Evolutionary conservation across 768 basidiomycete genomes (phyloP).

Genomic region (Agrocybe pediades): DNA sequence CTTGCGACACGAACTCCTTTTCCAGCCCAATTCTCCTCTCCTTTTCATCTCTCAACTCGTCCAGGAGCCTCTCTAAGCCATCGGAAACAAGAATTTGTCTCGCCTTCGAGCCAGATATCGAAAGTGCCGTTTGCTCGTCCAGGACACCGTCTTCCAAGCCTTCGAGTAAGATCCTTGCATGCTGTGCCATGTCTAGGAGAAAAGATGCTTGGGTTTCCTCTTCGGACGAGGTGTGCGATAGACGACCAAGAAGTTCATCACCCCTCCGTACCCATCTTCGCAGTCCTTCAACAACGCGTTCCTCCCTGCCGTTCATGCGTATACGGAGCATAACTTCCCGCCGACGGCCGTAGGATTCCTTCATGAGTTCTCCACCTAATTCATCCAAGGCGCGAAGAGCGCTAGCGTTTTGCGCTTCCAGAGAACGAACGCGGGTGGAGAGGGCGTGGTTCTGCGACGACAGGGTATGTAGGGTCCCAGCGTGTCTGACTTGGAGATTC

Average conservation of each 20-base stretch:
- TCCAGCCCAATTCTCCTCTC: constrained; percentile 49
- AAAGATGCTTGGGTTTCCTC: constrained; percentile 26
- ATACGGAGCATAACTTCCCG: constrained; percentile 71
- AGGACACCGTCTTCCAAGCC: constrained; percentile 24
- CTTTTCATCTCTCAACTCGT: constrained; percentile 60
- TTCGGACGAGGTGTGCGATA: constrained; percentile 22
- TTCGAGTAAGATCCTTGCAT: constrained; percentile 27
- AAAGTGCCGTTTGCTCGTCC: constrained; percentile 21
- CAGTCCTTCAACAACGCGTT: constrained; percentile 54
- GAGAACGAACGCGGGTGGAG: constrained; percentile 42
- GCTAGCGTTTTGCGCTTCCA: constrained; percentile 44
- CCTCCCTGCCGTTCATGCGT: constrained; percentile 64
- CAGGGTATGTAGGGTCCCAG: constrained; percentile 60
- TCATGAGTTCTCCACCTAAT: constrained; percentile 67
- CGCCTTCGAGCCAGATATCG: constrained; percentile 49
- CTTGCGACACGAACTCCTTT: constrained; percentile 24
- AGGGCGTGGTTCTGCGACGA: constrained; percentile 48
- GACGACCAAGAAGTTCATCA: constrained; percentile 36
- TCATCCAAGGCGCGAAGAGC: constrained; percentile 69
- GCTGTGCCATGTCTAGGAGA: constrained; percentile 24
- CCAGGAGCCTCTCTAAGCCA: constrained; percentile 51
- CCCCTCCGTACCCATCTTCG: constrained; percentile 57
- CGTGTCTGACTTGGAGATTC: constrained; percentile 60
- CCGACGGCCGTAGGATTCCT: constrained; percentile 72
- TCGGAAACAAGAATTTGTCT: constrained; percentile 51